These are phyloP conservation scores for Yamadazyma blattariae DNA, from an alignment of 1,139 yeast species.

Conservation along the genomic window DNA sequence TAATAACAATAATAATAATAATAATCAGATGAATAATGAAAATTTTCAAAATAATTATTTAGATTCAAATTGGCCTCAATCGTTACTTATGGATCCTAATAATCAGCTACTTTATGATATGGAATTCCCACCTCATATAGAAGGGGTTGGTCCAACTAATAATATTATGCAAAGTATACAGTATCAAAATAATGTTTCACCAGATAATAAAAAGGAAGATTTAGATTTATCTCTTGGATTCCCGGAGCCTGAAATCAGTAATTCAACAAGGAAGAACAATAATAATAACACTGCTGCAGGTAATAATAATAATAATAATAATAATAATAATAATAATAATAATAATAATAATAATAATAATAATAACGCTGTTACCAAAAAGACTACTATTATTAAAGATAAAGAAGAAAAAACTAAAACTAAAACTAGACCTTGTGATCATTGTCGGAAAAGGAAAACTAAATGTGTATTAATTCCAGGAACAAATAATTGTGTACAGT, in stretches of 20 bases:
- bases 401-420: slow-evolving; percentile 19
- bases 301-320: not conserved
- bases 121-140: slow-evolving; percentile 17
- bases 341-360: not conserved
- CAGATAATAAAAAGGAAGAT: slow-evolving; percentile 7
- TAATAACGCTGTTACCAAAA: not conserved
- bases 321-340: not conserved
- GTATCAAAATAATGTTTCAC: slow-evolving; percentile 28
- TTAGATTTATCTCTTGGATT: not conserved
- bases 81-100: slow-evolving; percentile 34
- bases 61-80: slow-evolving; percentile 45
- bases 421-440: slow-evolving; percentile 57
- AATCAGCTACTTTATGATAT: slow-evolving; percentile 16
- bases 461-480: slow-evolving; percentile 64
- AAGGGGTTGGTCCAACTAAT: slow-evolving; percentile 16
- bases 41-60: slow-evolving; percentile 11
- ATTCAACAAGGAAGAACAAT: not conserved
- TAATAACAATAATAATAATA: not conserved
- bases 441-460: slow-evolving; percentile 62
- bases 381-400: not conserved
- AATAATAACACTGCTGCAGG: not conserved
- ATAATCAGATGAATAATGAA: not conserved
- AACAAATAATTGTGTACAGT: slow-evolving; percentile 59
- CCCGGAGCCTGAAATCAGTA: no score
- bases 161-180: slow-evolving; percentile 33